Percentiles rank a stretch among this genome's conserved stretches.
phyloP scores from a whole-genome alignment of 257 asterid species.

The Thymus mandschuricus region DNA sequence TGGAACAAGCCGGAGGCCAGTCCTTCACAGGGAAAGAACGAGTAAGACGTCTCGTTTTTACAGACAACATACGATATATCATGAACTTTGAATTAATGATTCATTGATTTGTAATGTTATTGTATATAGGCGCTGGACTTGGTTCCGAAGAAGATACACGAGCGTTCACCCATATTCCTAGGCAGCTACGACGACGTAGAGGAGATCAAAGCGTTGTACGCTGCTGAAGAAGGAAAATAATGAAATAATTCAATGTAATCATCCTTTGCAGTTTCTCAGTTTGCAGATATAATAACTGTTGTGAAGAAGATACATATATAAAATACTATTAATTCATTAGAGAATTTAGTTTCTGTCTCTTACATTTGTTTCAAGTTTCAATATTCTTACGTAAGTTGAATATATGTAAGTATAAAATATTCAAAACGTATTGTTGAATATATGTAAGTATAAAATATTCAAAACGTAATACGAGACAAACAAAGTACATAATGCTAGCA shows the following conservation, averaged over 20 bases:
- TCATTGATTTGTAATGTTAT: not conserved
- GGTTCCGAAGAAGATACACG: slow-evolving; percentile 82
- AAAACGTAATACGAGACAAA: too few relatives aligned
- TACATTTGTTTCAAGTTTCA: not conserved
- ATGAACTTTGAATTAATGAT: not conserved
- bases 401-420: too few relatives aligned
- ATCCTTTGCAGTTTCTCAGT: slow-evolving; percentile 1
- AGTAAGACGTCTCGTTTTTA: slow-evolving; percentile 44
- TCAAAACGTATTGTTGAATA: too few relatives aligned
- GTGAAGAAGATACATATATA: slow-evolving; percentile 17
- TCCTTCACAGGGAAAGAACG: slow-evolving; percentile 88
- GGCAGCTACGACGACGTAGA: slow-evolving; percentile 95
- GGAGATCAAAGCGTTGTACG: slow-evolving; percentile 85
- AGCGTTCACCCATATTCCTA: slow-evolving; percentile 88
- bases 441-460: too few relatives aligned
- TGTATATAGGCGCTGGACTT: slow-evolving; percentile 75
- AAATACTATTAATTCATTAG: slow-evolving; percentile 6
- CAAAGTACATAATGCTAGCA: too few relatives aligned
- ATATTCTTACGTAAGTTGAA: too few relatives aligned
- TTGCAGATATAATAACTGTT: slow-evolving; percentile 12
- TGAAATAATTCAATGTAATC: slow-evolving; percentile 25
- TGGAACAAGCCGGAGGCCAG: slow-evolving; percentile 99
- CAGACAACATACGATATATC: not conserved
- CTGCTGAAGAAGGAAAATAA: slow-evolving; percentile 60
- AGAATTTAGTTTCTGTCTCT: slow-evolving; percentile 16